Conservation (phyloP, 2,329 filamentous ascomycete species). For the Trichoderma sp. region DNA sequence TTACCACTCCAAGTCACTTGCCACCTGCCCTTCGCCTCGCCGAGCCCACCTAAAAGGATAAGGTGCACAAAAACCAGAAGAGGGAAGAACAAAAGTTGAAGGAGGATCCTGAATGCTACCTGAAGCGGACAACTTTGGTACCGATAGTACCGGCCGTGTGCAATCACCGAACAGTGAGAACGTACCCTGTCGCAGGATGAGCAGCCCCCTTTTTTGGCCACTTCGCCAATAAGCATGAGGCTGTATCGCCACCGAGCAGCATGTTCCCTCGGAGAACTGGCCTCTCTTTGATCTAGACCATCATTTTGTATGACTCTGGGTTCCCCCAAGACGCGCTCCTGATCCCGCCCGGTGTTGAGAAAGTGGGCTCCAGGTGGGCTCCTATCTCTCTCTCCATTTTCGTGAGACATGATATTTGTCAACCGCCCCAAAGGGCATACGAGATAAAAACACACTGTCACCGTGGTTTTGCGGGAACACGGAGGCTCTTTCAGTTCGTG, state of each 20-base stretch:
- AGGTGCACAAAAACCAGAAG: neutral
- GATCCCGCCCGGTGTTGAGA: neutral
- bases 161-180: neutral
- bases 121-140: neutral
- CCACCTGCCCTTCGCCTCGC: neutral
- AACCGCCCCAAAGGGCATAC: neutral
- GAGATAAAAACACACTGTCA: neutral
- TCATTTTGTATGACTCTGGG: constrained; percentile 3
- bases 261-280: neutral
- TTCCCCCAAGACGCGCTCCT: neutral
- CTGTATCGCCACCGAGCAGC: neutral
- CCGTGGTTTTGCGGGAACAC: neutral
- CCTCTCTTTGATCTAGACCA: neutral
- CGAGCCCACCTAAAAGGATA: neutral
- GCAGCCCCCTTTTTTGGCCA: neutral
- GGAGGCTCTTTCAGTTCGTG: neutral
- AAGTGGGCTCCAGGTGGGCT: neutral
- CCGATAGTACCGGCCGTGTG: constrained; percentile 4
- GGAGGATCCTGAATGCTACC: neutral
- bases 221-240: neutral
- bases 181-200: neutral
- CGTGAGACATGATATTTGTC: constrained; percentile 18
- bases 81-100: neutral
- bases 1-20: neutral
- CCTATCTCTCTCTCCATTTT: neutral